phyloP scores from a whole-genome alignment of 2,329 filamentous ascomycete genomes.

The Pleoardoris graminearum region DNA sequence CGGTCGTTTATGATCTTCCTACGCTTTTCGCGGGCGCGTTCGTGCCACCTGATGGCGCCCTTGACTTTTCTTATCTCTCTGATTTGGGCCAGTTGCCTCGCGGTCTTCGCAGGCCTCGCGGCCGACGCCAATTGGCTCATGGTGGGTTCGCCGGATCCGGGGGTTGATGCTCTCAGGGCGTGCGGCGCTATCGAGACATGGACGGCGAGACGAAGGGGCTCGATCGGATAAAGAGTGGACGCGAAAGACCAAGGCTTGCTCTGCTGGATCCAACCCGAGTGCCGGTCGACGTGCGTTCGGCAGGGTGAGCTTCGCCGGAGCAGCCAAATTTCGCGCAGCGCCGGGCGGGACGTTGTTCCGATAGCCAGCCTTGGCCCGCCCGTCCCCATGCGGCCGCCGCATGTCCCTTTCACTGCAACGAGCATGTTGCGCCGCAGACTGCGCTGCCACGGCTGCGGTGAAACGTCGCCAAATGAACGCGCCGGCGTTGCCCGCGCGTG shows the following conservation, averaged over 20 bases:
- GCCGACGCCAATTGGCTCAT: slow-evolving; percentile 29
- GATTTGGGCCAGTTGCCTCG: slow-evolving; percentile 34
- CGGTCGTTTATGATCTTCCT: slow-evolving; percentile 29
- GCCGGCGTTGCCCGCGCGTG: slow-evolving; percentile 28
- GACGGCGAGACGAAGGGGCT: background rate
- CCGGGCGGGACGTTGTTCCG: too few relatives aligned
- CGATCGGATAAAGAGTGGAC: background rate
- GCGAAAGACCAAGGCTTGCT: background rate
- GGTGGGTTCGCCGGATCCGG: slow-evolving; percentile 58
- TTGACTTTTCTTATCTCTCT: slow-evolving; percentile 51
- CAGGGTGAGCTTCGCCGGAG: background rate
- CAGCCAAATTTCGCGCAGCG: slow-evolving; percentile 10
- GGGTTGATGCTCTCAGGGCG: slow-evolving; percentile 12
- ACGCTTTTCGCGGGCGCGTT: slow-evolving; percentile 30
- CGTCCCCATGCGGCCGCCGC: background rate
- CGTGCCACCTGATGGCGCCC: slow-evolving; percentile 36
- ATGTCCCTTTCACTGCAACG: slow-evolving; percentile 28
- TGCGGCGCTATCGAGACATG: slow-evolving; percentile 36
- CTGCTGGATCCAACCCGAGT: background rate
- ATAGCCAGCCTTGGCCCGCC: too few relatives aligned
- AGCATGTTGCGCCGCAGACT: slow-evolving; percentile 39
- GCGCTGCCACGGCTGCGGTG: slow-evolving; percentile 43
- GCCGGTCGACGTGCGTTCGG: background rate
- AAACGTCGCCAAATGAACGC: slow-evolving; percentile 26
- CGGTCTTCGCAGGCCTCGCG: slow-evolving; percentile 28